Evolutionary conservation across 2,329 filamentous ascomycete species (phyloP).

Genomic region (Xylariaceae sp.): DNA sequence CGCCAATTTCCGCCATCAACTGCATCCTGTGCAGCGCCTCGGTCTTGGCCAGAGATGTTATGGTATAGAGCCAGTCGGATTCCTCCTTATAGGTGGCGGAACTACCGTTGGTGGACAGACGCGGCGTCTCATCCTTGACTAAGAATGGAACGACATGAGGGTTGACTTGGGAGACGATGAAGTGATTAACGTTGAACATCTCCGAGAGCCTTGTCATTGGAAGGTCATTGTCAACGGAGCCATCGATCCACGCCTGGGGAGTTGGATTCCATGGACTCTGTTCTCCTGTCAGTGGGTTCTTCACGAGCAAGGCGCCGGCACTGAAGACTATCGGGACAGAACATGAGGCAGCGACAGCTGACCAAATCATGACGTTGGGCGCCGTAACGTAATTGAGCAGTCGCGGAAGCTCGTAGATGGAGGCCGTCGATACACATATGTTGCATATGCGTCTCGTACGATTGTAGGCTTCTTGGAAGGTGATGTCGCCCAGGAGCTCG

Average conservation of each 20-base stretch:
- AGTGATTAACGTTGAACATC: constrained; percentile 98
- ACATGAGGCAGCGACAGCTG: constrained; percentile 91
- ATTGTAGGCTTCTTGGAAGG: constrained; percentile 93
- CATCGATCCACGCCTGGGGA: constrained; percentile 84
- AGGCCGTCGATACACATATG: constrained; percentile 85
- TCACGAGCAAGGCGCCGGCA: constrained; percentile 71
- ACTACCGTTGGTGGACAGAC: constrained; percentile 31
- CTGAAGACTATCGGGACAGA: constrained; percentile 85
- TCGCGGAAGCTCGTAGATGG: constrained; percentile 78
- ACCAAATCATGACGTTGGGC: constrained; percentile 94
- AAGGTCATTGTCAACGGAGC: constrained; percentile 89
- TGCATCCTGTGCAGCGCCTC: constrained; percentile 78
- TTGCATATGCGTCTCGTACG: constrained; percentile 88
- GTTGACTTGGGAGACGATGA: constrained; percentile 95
- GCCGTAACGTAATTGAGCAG: constrained; percentile 90
- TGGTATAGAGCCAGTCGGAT: constrained; percentile 56
- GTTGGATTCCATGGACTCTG: constrained; percentile 80
- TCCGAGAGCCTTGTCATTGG: constrained; percentile 85
- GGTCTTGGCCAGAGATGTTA: constrained; percentile 69
- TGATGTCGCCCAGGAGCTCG: constrained; percentile 75
- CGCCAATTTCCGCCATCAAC: constrained; percentile 70
- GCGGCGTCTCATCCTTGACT: constrained; percentile 61
- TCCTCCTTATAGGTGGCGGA: constrained; percentile 36
- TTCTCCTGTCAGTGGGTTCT: constrained; percentile 74
- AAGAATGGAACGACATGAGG: constrained; percentile 89